These are phyloP conservation scores for Phanerodontia chrysosporium DNA, from an alignment of 768 basidiomycete species.

Conservation along the genomic window DNA sequence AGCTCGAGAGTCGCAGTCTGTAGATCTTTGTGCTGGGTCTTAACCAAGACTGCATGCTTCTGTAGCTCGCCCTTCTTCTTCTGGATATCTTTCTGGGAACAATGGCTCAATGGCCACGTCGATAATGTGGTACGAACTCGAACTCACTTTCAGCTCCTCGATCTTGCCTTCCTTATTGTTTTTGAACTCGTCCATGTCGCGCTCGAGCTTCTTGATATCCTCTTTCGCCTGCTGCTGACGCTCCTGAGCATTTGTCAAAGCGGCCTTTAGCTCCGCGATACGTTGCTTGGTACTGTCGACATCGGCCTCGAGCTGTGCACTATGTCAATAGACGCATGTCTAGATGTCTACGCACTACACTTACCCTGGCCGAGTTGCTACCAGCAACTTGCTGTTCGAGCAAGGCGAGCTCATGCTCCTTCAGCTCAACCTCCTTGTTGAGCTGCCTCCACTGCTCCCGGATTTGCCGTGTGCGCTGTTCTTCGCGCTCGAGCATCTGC, in stretches of 20 bases:
- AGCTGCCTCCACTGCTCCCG: conserved; percentile 60
- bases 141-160: conserved; percentile 78
- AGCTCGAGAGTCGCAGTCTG: conserved; percentile 85
- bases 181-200: conserved; percentile 98
- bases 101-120: neutral
- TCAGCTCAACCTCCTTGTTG: conserved; percentile 77
- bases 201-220: conserved; percentile 84
- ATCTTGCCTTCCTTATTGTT: conserved; percentile 98
- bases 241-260: conserved; percentile 61
- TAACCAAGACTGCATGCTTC: conserved; percentile 77
- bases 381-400: conserved; percentile 82
- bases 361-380: conserved; percentile 85
- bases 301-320: conserved; percentile 67
- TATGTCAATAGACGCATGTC: neutral
- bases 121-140: neutral
- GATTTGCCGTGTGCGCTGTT: conserved; percentile 44
- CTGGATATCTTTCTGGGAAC: conserved; percentile 63
- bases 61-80: conserved; percentile 79
- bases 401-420: conserved; percentile 79
- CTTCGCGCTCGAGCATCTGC: conserved; percentile 49
- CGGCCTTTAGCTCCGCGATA: conserved; percentile 53
- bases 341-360: neutral
- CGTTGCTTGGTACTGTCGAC: conserved; percentile 67
- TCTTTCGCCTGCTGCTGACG: conserved; percentile 74
- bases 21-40: conserved; percentile 84